Conservation (phyloP, 805 yeast genomes). For the Candida piceae region DNA sequence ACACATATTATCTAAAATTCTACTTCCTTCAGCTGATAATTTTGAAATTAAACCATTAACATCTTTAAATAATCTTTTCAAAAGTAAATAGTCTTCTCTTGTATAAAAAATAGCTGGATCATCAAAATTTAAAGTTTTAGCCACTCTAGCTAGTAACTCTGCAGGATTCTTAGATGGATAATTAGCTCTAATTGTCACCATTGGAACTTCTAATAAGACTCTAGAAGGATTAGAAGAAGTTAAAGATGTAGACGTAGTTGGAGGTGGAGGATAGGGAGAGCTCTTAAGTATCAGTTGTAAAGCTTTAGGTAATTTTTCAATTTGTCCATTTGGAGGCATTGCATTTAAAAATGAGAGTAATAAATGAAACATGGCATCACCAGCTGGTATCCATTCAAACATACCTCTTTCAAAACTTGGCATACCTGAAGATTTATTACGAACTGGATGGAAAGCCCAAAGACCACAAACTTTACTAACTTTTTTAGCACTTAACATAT, state of each 20-base stretch:
- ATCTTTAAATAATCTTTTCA: constrained; percentile 67
- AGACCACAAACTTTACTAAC: constrained; percentile 76
- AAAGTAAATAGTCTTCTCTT: constrained; percentile 70
- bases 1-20: constrained; percentile 42
- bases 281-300: constrained; percentile 61
- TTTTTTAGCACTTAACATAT: constrained; percentile 75
- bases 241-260: constrained; percentile 24
- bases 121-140: constrained; percentile 60
- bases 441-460: constrained; percentile 66
- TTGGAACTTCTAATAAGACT: constrained; percentile 31
- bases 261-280: constrained; percentile 72
- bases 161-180: constrained; percentile 42
- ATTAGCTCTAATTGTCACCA: constrained; percentile 34
- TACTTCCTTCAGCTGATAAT: constrained; percentile 67
- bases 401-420: constrained; percentile 62
- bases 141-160: constrained; percentile 56
- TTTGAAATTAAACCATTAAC: constrained; percentile 51
- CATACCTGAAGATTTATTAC: constrained; percentile 32
- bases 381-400: constrained; percentile 71
- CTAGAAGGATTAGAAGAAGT: too few relatives aligned
- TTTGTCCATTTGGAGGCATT: constrained; percentile 59
- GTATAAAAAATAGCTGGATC: constrained; percentile 66
- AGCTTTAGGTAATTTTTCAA: constrained; percentile 56
- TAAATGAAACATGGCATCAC: constrained; percentile 82
- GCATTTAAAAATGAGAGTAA: constrained; percentile 72